A percentile compares a stretch with the other conserved stretches of the same genome.
These are phyloP conservation scores for Citrus maxima DNA, from an alignment of 345 rosid species.

Conservation along the genomic window DNA sequence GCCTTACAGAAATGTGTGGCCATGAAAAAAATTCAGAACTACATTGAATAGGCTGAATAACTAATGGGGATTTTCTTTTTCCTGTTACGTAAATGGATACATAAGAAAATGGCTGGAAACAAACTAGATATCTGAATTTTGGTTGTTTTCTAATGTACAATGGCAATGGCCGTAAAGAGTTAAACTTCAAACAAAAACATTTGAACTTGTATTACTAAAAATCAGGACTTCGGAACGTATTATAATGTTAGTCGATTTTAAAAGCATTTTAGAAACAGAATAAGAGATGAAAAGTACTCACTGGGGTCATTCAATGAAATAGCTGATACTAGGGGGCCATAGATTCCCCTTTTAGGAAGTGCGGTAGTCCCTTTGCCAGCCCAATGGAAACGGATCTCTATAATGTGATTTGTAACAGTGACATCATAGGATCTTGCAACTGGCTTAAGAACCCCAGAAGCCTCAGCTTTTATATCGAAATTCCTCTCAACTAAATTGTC, in stretches of 20 bases:
- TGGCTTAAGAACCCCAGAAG: conserved; percentile 39
- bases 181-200: neutral
- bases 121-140: neutral
- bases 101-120: neutral
- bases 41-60: neutral
- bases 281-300: conserved; percentile 1
- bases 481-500: conserved; percentile 44
- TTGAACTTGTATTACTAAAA: neutral
- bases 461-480: conserved; percentile 50
- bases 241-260: neutral
- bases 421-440: conserved; percentile 24
- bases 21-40: neutral
- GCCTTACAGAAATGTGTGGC: neutral
- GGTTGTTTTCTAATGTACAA: neutral
- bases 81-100: neutral
- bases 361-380: conserved; percentile 59
- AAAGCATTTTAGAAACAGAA: neutral
- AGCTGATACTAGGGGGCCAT: conserved; percentile 63
- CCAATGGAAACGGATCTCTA: conserved; percentile 53
- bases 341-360: conserved; percentile 44
- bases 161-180: neutral
- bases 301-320: conserved; percentile 34
- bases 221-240: neutral
- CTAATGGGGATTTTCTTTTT: neutral
- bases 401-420: conserved; percentile 30